Conservation (phyloP, 768 basidiomycete species). For the Holtermanniella nyarrowii region DNA sequence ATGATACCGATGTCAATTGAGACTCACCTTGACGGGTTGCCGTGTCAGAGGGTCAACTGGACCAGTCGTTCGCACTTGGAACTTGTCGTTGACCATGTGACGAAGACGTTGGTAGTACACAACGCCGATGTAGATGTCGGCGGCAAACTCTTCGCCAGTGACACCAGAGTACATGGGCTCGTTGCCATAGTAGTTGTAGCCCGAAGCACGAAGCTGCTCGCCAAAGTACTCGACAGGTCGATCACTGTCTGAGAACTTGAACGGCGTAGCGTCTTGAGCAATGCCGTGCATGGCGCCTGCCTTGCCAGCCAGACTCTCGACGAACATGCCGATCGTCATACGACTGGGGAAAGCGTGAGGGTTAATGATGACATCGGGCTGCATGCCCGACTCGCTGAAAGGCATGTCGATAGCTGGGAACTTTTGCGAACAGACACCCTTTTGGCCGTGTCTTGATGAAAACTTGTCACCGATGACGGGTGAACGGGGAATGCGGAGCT, state of each 20-base stretch:
- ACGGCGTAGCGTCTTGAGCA: conserved; percentile 96
- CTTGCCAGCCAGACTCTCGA: conserved; percentile 99
- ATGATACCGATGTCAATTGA: not conserved
- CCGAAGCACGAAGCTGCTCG: conserved; percentile 67
- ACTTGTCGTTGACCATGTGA: conserved; percentile 99
- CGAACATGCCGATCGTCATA: conserved; percentile 99
- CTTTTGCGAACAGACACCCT: conserved; percentile 98
- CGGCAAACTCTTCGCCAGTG: conserved; percentile 95
- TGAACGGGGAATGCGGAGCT: conserved; percentile 80
- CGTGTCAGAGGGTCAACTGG: conserved; percentile 91
- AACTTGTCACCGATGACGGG: conserved; percentile 99
- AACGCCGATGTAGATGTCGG: conserved; percentile 95
- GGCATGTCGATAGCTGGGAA: conserved; percentile 99
- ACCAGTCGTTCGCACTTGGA: conserved; percentile 96
- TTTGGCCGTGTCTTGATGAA: conserved; percentile 96
- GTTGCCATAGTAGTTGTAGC: conserved; percentile 98
- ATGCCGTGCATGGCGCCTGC: conserved; percentile 97
- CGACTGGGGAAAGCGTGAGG: conserved; percentile 98
- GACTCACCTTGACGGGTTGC: conserved; percentile 85
- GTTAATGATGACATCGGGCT: conserved; percentile 98
- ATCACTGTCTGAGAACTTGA: conserved; percentile 95
- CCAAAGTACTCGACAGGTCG: conserved; percentile 98
- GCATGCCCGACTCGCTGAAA: conserved; percentile 96
- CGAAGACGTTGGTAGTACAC: conserved; percentile 97
- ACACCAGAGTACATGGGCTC: conserved; percentile 99